Percentiles rank a stretch among this genome's conserved stretches.
Conservation (phyloP, 306 rosid species). For the Fragaria iinumae region DNA sequence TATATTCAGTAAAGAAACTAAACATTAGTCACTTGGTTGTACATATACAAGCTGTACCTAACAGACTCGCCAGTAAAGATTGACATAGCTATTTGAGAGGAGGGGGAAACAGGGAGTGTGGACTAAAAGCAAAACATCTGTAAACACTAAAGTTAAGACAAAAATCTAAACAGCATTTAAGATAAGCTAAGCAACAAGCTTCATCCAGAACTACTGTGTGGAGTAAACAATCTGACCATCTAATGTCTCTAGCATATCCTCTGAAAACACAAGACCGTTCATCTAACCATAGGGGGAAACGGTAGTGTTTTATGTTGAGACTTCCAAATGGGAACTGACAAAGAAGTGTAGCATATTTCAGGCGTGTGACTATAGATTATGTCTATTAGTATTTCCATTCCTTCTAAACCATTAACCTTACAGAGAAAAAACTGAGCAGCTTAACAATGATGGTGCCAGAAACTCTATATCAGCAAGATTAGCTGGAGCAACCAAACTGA, state of each 20-base stretch:
- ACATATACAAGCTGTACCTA: slow-evolving; percentile 9
- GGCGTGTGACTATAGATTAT: background rate
- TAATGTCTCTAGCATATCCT: background rate
- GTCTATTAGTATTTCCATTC: background rate
- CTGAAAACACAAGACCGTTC: background rate
- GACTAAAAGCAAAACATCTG: background rate
- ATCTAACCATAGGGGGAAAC: background rate
- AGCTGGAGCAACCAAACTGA: slow-evolving; percentile 9
- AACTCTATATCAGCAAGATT: background rate
- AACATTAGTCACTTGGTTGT: slow-evolving; percentile 11
- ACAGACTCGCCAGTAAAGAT: background rate
- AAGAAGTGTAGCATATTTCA: background rate
- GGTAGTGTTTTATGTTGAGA: background rate
- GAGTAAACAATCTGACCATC: background rate
- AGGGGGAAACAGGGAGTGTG: background rate
- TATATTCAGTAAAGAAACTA: slow-evolving; percentile 28
- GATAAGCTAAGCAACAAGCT: background rate
- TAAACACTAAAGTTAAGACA: background rate
- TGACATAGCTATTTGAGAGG: background rate
- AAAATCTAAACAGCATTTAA: background rate
- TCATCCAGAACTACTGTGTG: background rate
- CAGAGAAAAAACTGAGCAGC: background rate
- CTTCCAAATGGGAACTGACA: background rate
- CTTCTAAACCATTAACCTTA: background rate
- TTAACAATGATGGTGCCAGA: background rate